Percentiles rank a stretch among this genome's conserved stretches.
These are phyloP conservation scores for Penicillium thymicola DNA, from an alignment of 2,329 filamentous ascomycete species.

Conservation along the genomic window DNA sequence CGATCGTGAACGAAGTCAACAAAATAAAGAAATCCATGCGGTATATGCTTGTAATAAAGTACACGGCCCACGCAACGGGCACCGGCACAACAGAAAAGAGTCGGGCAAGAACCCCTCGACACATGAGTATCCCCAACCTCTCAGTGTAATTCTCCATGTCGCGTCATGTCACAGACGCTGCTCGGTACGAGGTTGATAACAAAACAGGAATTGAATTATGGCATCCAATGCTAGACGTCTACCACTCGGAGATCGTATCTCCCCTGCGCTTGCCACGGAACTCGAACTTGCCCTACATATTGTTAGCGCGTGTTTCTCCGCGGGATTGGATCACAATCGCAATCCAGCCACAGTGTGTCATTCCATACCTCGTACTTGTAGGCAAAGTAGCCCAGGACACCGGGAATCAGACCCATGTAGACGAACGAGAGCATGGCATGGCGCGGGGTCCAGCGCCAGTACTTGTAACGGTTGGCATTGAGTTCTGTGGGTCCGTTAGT, in stretches of 20 bases:
- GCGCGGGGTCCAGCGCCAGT: slow-evolving; percentile 88
- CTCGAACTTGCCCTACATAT: slow-evolving; percentile 73
- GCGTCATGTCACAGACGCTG: not conserved
- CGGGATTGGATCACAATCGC: not conserved
- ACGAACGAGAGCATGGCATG: slow-evolving; percentile 76
- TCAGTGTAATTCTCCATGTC: not conserved
- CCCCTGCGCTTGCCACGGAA: slow-evolving; percentile 84
- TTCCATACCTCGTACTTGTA: slow-evolving; percentile 83
- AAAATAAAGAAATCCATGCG: slow-evolving; percentile 28
- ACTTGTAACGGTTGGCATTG: slow-evolving; percentile 80
- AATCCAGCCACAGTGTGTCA: not conserved
- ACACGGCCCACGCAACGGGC: slow-evolving; percentile 22
- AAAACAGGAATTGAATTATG: slow-evolving; percentile 6
- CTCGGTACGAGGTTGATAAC: not conserved
- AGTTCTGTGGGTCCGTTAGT: slow-evolving; percentile 58
- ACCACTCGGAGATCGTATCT: slow-evolving; percentile 80
- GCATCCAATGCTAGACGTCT: slow-evolving; percentile 28
- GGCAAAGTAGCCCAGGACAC: slow-evolving; percentile 65
- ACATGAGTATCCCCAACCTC: not conserved
- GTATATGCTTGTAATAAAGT: slow-evolving; percentile 35
- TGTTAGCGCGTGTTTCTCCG: slow-evolving; percentile 14
- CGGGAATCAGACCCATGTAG: slow-evolving; percentile 71
- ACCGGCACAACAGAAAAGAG: slow-evolving; percentile 7
- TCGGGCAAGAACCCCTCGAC: not conserved
- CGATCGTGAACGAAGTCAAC: not conserved